phyloP scores from a whole-genome alignment of 1,139 yeast species.

The Candida anutae region DNA sequence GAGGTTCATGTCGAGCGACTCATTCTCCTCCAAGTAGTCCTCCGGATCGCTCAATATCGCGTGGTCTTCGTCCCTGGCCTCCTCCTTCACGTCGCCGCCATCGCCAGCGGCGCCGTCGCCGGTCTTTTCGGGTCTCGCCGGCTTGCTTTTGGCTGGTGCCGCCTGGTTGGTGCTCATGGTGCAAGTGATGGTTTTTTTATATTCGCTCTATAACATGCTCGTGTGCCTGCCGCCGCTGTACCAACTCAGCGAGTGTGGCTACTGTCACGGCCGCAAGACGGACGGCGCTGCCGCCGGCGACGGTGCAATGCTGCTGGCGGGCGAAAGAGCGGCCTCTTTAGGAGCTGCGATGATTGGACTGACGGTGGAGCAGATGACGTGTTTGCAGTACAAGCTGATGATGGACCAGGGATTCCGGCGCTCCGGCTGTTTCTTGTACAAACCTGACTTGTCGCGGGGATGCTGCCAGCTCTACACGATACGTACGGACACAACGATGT shows the following conservation, averaged over 20 bases:
- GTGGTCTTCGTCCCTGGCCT: slow-evolving; percentile 14
- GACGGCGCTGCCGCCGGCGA: slow-evolving; percentile 25
- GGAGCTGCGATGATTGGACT: slow-evolving; percentile 42
- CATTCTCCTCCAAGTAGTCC: slow-evolving; percentile 44
- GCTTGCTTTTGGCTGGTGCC: not conserved
- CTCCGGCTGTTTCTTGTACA: slow-evolving; percentile 68
- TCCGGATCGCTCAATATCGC: slow-evolving; percentile 39
- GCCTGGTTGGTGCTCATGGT: no score
- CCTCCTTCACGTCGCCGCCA: no score
- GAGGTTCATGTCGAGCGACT: slow-evolving; percentile 58
- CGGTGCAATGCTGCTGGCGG: not conserved
- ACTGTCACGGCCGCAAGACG: slow-evolving; percentile 47
- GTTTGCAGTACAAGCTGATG: slow-evolving; percentile 50
- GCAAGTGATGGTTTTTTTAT: no score
- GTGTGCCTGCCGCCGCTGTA: not conserved
- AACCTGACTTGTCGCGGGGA: slow-evolving; percentile 59
- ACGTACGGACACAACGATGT: slow-evolving; percentile 43
- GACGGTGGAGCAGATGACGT: slow-evolving; percentile 38
- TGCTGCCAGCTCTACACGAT: slow-evolving; percentile 86
- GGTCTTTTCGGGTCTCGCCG: not conserved
- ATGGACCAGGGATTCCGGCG: slow-evolving; percentile 74
- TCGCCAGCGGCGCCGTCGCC: not conserved
- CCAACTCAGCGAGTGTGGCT: slow-evolving; percentile 41
- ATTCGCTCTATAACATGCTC: no score
- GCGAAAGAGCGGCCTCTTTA: slow-evolving; percentile 8